Evolutionary conservation across 2,329 filamentous ascomycete species (phyloP), one percentile per base, ranked within the genome.

Genomic region (Paecilomyces variotii): DNA sequence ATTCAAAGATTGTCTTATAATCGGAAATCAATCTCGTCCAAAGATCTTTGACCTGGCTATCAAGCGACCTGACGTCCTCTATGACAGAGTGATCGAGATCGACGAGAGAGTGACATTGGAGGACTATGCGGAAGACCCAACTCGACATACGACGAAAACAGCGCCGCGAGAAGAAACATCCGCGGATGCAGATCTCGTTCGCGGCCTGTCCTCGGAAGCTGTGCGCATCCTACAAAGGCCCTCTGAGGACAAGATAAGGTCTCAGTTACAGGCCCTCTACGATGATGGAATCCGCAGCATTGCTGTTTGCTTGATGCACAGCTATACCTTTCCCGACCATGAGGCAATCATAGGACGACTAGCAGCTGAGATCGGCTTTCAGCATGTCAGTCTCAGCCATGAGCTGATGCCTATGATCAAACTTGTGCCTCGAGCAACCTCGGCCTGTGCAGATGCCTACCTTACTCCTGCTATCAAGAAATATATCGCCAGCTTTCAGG

Each of bases 31-130:
- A 78, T 90, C 87, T 14, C 82, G 92, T 53, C 92, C 92, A 24
- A 88, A 87, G 71, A 96, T 97, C 65, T 97, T 97, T 68, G 92
- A 96, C 70, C 79, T 97, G 53, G 89, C 89, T 19, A 96, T 97
- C 65, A 81, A 83, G 64, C 91, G 93, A 70, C 91, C 92, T 0
- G 91, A 96, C 64, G 89, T 95, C 6, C 77, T 97, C 4, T 96
- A 96, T 70, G 86, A 91, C 68, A 81, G 80, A 54, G 91, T 97
- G 0, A 79, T 96, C n/a, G 92, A 97, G 76, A 82, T 97, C 50
- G 88, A 95, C 61, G 92, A 97, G 80, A 81, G 92, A 39, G 91
- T 97, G 2, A 96, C 92, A 0, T 77, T 96, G 10, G 91, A 97
- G 70, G 91, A 96, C 70, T 96, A 95, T 66, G 90, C 91, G 0